Percentiles rank a stretch among this genome's conserved stretches.
Evolutionary conservation across 2,329 filamentous ascomycete species (phyloP).

Genomic region (Chaetomiaceae sp.): DNA sequence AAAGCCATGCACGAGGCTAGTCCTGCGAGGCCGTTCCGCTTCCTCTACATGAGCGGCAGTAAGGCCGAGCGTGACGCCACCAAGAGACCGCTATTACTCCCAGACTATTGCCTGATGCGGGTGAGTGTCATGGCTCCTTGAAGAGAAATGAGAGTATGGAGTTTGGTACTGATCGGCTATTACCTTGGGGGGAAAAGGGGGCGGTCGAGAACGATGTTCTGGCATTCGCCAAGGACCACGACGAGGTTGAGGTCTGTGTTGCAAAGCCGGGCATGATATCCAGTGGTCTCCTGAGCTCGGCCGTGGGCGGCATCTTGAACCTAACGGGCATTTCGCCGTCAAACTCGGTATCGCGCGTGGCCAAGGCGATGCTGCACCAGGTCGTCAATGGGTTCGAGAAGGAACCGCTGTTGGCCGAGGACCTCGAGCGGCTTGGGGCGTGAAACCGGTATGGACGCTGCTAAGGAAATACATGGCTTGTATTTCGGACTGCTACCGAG

Average conservation of each 20-base stretch:
- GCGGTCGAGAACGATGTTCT: slow-evolving; percentile 42
- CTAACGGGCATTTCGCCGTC: slow-evolving; percentile 30
- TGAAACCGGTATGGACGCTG: no score
- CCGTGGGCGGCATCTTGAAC: slow-evolving; percentile 21
- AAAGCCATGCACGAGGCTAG: slow-evolving; percentile 15
- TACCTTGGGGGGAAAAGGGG: no score
- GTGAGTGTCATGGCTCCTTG: slow-evolving; percentile 32
- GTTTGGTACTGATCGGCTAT: no score
- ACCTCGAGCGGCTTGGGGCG: no score
- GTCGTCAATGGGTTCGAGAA: slow-evolving; percentile 42
- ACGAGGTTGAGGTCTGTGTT: slow-evolving; percentile 36
- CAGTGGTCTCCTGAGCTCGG: slow-evolving; percentile 22
- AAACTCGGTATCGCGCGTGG: slow-evolving; percentile 35
- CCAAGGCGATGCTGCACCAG: slow-evolving; percentile 41
- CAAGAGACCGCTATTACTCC: slow-evolving; percentile 36
- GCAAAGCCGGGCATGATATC: slow-evolving; percentile 42
- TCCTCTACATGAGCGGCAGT: slow-evolving; percentile 46
- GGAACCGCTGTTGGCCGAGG: slow-evolving; percentile 26
- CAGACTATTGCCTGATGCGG: slow-evolving; percentile 43
- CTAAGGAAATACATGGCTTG: no score
- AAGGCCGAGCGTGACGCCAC: slow-evolving; percentile 40
- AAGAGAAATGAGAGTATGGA: no score
- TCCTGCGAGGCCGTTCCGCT: slow-evolving; percentile 36
- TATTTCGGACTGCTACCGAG: no score
- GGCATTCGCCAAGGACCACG: slow-evolving; percentile 36